Evolutionary conservation across 2,329 filamentous ascomycete species (phyloP).

Genomic region (Fusarium kyushuense): DNA sequence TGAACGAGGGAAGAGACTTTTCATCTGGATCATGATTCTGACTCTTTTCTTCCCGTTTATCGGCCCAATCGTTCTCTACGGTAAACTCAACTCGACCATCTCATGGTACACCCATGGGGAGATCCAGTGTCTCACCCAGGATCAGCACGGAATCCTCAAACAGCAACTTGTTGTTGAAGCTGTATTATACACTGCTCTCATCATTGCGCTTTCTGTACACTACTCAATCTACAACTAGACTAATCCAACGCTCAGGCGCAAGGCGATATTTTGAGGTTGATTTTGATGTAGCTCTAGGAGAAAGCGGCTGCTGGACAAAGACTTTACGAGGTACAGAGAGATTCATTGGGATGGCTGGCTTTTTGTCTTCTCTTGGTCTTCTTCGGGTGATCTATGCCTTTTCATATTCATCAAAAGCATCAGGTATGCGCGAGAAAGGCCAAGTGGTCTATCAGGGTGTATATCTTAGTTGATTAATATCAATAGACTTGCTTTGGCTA

Average conservation of each 20-base stretch:
- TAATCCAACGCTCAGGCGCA: background rate
- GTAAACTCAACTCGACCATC: conserved; percentile 60
- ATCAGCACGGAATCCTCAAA: conserved; percentile 50
- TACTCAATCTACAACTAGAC: conserved; percentile 43
- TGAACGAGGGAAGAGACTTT: conserved; percentile 53
- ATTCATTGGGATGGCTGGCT: conserved; percentile 5
- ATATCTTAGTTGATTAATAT: background rate
- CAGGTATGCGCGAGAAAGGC: background rate
- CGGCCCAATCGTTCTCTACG: conserved; percentile 58
- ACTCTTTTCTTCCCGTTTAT: conserved; percentile 62
- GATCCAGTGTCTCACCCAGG: conserved; percentile 53
- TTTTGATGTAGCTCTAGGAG: conserved; percentile 9
- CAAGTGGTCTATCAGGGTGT: background rate
- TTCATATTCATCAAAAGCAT: background rate
- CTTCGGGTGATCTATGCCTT: background rate
- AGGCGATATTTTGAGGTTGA: conserved; percentile 11
- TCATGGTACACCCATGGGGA: conserved; percentile 64
- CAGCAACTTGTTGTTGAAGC: conserved; percentile 55
- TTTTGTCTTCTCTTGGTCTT: conserved; percentile 10
- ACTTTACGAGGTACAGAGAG: conserved; percentile 3
- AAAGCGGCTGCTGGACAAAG: background rate
- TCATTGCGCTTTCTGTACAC: conserved; percentile 50
- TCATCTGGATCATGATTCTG: conserved; percentile 54
- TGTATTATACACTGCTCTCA: conserved; percentile 50
- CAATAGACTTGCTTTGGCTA: background rate